Evolutionary conservation across 257 asterid genomes (phyloP).

Genomic region (Ocimum tenuiflorum): DNA sequence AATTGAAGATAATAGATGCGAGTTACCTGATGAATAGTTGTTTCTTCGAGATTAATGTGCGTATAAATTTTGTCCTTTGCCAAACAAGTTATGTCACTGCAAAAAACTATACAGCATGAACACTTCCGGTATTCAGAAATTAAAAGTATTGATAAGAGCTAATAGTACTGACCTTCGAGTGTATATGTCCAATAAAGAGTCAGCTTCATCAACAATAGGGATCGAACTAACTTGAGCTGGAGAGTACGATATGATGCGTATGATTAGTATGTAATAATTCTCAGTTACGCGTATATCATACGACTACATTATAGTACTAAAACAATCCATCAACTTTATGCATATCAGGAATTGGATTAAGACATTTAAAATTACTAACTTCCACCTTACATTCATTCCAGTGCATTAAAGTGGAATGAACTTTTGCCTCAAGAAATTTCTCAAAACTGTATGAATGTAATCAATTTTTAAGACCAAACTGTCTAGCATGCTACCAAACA

Average conservation of each 20-base stretch:
- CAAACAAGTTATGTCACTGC: conserved; percentile 89
- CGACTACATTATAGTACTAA: neutral
- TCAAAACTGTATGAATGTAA: neutral
- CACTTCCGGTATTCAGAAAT: neutral
- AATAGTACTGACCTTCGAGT: conserved; percentile 63
- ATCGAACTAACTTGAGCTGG: conserved; percentile 90
- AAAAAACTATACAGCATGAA: conserved; percentile 10
- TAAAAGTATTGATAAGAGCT: neutral
- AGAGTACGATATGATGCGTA: conserved; percentile 9
- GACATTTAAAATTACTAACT: neutral
- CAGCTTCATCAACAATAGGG: conserved; percentile 87
- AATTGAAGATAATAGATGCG: neutral
- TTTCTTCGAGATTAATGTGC: conserved; percentile 76
- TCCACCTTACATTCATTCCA: neutral
- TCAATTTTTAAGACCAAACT: neutral
- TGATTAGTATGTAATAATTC: conserved; percentile 6
- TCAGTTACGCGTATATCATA: neutral
- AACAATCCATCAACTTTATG: neutral
- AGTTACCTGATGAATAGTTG: conserved; percentile 67
- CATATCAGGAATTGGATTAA: neutral
- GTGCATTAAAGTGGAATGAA: neutral
- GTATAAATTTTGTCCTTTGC: conserved; percentile 80
- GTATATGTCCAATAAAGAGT: conserved; percentile 78
- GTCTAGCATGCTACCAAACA: neutral
- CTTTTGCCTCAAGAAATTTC: neutral